Evolutionary conservation across 306 rosid species (phyloP), one percentile per base, ranked within the genome.

Genomic region (Vicia sativa): DNA sequence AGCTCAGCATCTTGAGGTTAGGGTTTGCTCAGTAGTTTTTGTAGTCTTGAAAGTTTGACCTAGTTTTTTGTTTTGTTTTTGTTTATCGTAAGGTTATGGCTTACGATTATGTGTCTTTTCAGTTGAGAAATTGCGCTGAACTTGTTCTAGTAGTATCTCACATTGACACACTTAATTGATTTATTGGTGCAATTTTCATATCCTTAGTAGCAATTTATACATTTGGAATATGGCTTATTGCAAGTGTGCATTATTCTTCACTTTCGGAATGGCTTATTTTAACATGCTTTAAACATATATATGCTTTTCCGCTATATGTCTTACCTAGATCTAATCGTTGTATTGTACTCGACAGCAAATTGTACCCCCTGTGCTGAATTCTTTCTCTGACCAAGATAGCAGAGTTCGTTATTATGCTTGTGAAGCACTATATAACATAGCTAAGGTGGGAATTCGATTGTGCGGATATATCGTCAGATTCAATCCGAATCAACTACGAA

Each of bases 341-440:
- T 53, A 46, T 75, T 80, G 62, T 53, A 46, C 62, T 14, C 86
- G 67, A 67, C 97, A 95, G 99, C 95, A 85, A 82, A 90, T 95
- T 46, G 99, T 95, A 76, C 96, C 89, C 8, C 97, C 99, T 11
- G 99, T 95, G 70, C 87, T 95, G 52, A 68, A 52, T 67, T 88
- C 99, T 59, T 95, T 95, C 81, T 76, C 87, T 46, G 99, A 95
- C 80, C 99, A 95, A 87, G 99, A 95, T 68, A 84, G 97, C 87
- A 87, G 97, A 81, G 99, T 95, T 70, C 99, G 99, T 35, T 95
- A 95, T 82, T 91, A 95, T 88, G 97, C 99, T 53, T 95, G 99
- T 23, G 99, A 95, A 81, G 95, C 99, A 48, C 84, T 95, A 19
- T 95, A 95, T 70, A 95, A 95, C 80, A 95, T 95, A 52, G 99